Evolutionary conservation across 2,329 filamentous ascomycete genomes (phyloP).

Genomic region (Neospermospora avenae): DNA sequence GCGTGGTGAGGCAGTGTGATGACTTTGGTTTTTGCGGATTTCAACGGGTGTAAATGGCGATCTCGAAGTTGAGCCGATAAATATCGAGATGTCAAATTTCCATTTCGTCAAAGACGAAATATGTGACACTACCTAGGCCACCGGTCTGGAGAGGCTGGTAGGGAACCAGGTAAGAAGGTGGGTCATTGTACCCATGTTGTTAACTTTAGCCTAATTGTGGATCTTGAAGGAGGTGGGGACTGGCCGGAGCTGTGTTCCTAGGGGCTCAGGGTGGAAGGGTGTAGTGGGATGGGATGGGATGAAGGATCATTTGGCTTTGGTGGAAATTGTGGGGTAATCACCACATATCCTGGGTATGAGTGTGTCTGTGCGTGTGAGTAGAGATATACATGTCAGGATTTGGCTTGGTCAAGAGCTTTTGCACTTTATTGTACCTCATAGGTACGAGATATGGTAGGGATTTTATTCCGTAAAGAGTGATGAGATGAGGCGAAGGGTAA

Average conservation of each 20-base stretch:
- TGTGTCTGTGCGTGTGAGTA: not conserved
- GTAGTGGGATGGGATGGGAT: not conserved
- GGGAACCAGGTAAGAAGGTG: not conserved
- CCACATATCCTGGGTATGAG: not conserved
- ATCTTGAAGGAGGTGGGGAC: not conserved
- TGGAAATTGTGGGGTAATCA: conserved; percentile 7
- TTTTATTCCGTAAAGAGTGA: not conserved
- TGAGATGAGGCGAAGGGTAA: not conserved
- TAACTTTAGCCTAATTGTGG: not conserved
- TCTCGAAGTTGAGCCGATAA: too few species aligned
- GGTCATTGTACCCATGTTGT: too few species aligned
- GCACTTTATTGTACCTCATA: too few species aligned
- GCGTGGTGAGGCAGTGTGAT: too few species aligned
- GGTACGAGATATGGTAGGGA: too few species aligned
- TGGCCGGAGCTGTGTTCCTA: too few species aligned
- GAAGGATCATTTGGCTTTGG: conserved; percentile 7
- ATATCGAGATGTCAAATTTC: too few species aligned
- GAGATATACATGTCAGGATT: not conserved
- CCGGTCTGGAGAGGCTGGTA: not conserved
- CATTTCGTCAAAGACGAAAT: too few species aligned
- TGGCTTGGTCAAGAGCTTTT: too few species aligned
- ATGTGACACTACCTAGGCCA: too few species aligned
- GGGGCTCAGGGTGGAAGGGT: not conserved
- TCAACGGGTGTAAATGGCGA: too few species aligned
- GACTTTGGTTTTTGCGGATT: too few species aligned